Evolutionary conservation across 176 grass and related monocot species (phyloP), one percentile per base, ranked within the genome.

Genomic region (Cymbopogon citratus): DNA sequence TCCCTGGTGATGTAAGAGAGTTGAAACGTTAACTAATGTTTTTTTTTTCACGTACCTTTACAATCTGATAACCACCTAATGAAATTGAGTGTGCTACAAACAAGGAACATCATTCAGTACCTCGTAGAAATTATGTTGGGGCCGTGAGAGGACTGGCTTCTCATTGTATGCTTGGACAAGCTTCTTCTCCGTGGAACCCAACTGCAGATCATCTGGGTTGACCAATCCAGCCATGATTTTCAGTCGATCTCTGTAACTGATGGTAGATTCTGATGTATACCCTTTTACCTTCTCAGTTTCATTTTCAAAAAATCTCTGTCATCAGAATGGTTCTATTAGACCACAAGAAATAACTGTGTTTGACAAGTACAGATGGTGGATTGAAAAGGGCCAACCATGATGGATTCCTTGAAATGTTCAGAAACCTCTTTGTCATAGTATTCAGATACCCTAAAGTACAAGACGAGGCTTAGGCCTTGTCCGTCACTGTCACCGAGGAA

Each of bases 341-440:
- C 69, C 21, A 48, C 41, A 49, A 2, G 60, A 68, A 76, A 26
- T 5, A 38, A 15, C 63, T 69, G 15, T 81, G 65, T 46, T 51
- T 12, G 31, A 28, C 40, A n/a, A 78, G 10, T 71, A 69, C 2
- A 88, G 61, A 45, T 79, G 78, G 57, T 44, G 57, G 57, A 66
- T 56, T 33, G 18, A 28, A 60, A 87, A 89, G 48, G 36, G 16
- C 52, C 80, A 43, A 98, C 96, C 87, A 69, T 86, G 71, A 98
- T 84, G 35, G 84, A 95, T 66, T 95, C 92, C 81, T 93, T 91
- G 67, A 98, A 95, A 90, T 92, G 87, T 48, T 88, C 80, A 19
- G 92, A 95, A 84, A 98, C 91, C 82, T 98, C 96, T 66, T 98
- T 98, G 19, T 98, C 96, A 69, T 88, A 98, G 69, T 73, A 98